Evolutionary conservation across 2,329 filamentous ascomycete species (phyloP), one percentile per base, ranked within the genome.

Genomic region (Botrytis galanthina): DNA sequence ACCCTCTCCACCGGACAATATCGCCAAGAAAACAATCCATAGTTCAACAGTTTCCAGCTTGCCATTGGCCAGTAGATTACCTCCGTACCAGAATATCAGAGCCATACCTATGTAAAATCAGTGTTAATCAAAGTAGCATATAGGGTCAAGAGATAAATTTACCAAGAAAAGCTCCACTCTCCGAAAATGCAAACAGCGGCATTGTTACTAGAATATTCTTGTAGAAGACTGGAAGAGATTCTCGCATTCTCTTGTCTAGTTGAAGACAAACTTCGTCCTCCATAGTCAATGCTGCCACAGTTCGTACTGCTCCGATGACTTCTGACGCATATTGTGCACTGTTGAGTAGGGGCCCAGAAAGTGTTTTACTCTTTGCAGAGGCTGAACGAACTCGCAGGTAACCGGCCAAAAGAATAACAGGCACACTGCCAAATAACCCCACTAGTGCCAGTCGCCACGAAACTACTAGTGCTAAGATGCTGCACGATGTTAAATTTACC

Each of bases 81-180:
- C 93, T 73, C 94, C 94, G 78, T 95, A 97, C 93, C 93, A 97
- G 85, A 97, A 97, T 3, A 91, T 93, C 1, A 97, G 87, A 0
- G 93, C 93, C 74, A 95, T 91, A 75, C 90, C 39, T 92, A 39
- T 35, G 18, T 7, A 16, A 18, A 29, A 18, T 8, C 1, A 54
- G 51, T 62, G 26, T 39, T 61, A 61, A 39, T 22, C 22, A n/a
- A 4, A 12, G 12, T 61, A 61, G 4, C 22, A 26, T 35, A 37
- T 10, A 61, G 2, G 22, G 0, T 64, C 39, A 94, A 85, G 83
- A 96, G 95, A 73, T 92, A 88, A 73, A 96, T 26, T 46, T 64
- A 44, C 39, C 76, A 9, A 81, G 80, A 44, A 80, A 80, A 35
- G 80, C 77, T 2, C 81, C 72, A 39, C 64, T 71, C 37, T 76